phyloP scores from a whole-genome alignment of 768 basidiomycete species.

The Russula lepida region DNA sequence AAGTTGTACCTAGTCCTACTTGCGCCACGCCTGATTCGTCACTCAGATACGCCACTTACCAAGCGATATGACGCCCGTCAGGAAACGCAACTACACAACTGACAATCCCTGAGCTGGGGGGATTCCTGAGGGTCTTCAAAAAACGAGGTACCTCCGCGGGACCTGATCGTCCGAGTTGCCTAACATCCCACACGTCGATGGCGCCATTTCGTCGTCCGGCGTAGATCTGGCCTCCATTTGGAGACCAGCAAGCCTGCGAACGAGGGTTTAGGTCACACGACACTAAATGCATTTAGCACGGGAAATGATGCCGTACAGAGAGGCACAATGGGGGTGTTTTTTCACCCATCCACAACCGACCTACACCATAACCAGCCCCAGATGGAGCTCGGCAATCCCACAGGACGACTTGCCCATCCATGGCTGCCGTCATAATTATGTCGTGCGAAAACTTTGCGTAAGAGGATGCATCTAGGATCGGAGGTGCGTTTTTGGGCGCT shows the following conservation, averaged over 20 bases:
- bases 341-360: slow-evolving; percentile 81
- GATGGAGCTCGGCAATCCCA: slow-evolving; percentile 78
- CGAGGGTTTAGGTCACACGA: slow-evolving; percentile 6
- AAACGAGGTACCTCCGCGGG: slow-evolving; percentile 61
- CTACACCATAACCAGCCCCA: slow-evolving; percentile 56
- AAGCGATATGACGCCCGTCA: slow-evolving; percentile 84
- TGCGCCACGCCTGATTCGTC: not conserved
- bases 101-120: slow-evolving; percentile 81
- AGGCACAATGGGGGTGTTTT: slow-evolving; percentile 95
- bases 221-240: slow-evolving; percentile 79
- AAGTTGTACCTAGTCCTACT: slow-evolving; percentile 4
- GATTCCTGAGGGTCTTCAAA: slow-evolving; percentile 78
- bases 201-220: slow-evolving; percentile 87
- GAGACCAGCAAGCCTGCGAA: slow-evolving; percentile 86
- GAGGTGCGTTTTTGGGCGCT: slow-evolving; percentile 64
- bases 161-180: slow-evolving; percentile 61
- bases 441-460: slow-evolving; percentile 71
- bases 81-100: slow-evolving; percentile 89
- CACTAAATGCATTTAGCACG: slow-evolving; percentile 1
- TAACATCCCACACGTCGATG: slow-evolving; percentile 91
- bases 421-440: slow-evolving; percentile 77
- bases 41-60: slow-evolving; percentile 41
- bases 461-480: slow-evolving; percentile 51
- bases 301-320: slow-evolving; percentile 50
- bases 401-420: slow-evolving; percentile 87